Conservation (phyloP, 2,329 filamentous ascomycete genomes). For the Colletotrichum siamense region DNA sequence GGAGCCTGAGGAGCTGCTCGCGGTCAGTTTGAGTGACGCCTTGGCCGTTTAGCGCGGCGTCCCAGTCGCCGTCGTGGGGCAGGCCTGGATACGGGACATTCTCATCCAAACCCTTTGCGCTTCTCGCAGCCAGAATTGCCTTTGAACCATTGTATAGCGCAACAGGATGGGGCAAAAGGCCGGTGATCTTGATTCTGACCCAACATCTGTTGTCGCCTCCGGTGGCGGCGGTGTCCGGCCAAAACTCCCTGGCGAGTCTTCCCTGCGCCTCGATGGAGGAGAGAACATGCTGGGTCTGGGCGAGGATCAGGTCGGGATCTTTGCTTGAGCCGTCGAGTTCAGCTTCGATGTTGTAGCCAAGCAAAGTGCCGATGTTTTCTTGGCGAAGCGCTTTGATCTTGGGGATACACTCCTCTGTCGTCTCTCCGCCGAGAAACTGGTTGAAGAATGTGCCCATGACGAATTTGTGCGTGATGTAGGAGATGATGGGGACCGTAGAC, state of each 20-base stretch:
- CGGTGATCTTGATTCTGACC: slow-evolving; percentile 25
- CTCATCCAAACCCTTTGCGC: neutral
- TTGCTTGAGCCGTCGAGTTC: slow-evolving; percentile 19
- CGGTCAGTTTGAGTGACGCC: neutral
- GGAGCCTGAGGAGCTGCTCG: neutral
- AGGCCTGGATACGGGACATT: neutral
- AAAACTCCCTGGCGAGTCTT: slow-evolving; percentile 13
- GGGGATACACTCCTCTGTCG: slow-evolving; percentile 19
- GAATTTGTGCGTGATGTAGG: neutral
- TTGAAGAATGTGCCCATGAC: neutral
- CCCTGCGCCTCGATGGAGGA: neutral
- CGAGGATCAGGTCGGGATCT: slow-evolving; percentile 23
- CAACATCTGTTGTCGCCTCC: slow-evolving; percentile 24
- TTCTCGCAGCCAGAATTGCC: slow-evolving; percentile 23
- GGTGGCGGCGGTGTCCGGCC: neutral
- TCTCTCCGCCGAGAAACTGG: slow-evolving; percentile 23
- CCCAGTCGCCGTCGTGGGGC: neutral
- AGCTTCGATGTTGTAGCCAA: slow-evolving; percentile 28
- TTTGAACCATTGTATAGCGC: slow-evolving; percentile 19
- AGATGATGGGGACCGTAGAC: neutral
- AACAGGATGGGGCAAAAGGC: slow-evolving; percentile 22
- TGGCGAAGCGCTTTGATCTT: slow-evolving; percentile 23
- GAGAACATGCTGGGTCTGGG: neutral
- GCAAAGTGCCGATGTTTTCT: neutral
- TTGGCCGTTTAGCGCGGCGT: neutral